Percentiles rank a stretch among this genome's conserved stretches.
These are phyloP conservation scores for Didymella arachidicola DNA, from an alignment of 2,329 filamentous ascomycete genomes.

Conservation along the genomic window DNA sequence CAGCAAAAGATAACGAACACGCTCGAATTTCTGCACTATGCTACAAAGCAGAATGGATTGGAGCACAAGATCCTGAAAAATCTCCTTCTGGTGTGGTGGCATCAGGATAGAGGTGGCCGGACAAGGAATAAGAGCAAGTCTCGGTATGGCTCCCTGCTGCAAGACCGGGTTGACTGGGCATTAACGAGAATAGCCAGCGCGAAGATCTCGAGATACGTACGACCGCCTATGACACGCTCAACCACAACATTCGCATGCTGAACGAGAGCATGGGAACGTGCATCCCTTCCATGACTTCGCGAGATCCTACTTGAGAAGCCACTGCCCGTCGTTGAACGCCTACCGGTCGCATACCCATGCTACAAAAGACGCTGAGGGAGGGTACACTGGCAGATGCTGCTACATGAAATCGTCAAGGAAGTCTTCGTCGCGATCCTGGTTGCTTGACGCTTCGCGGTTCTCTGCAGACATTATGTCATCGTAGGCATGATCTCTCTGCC, in stretches of 20 bases:
- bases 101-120: slow-evolving; percentile 47
- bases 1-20: slow-evolving; percentile 67
- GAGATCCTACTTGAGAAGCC: slow-evolving; percentile 25
- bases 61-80: slow-evolving; percentile 79
- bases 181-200: slow-evolving; percentile 27
- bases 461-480: slow-evolving; percentile 90
- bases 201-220: slow-evolving; percentile 43
- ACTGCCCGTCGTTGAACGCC: slow-evolving; percentile 17
- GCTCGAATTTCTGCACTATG: slow-evolving; percentile 72
- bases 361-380: slow-evolving; percentile 8
- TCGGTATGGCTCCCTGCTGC: slow-evolving; percentile 25
- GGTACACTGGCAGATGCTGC: neutral
- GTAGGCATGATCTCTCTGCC: slow-evolving; percentile 97
- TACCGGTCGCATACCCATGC: slow-evolving; percentile 10
- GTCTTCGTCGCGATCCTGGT: slow-evolving; percentile 79
- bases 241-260: slow-evolving; percentile 74
- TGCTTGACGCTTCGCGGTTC: slow-evolving; percentile 77
- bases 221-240: slow-evolving; percentile 66
- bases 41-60: slow-evolving; percentile 67
- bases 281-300: slow-evolving; percentile 46
- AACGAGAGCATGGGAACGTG: slow-evolving; percentile 77
- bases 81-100: slow-evolving; percentile 62
- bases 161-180: slow-evolving; percentile 1
- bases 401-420: slow-evolving; percentile 84
- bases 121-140: slow-evolving; percentile 39